Evolutionary conservation across 1,284 basidiomycete genomes (phyloP).

Genomic region (Heterobasidion occidentale): DNA sequence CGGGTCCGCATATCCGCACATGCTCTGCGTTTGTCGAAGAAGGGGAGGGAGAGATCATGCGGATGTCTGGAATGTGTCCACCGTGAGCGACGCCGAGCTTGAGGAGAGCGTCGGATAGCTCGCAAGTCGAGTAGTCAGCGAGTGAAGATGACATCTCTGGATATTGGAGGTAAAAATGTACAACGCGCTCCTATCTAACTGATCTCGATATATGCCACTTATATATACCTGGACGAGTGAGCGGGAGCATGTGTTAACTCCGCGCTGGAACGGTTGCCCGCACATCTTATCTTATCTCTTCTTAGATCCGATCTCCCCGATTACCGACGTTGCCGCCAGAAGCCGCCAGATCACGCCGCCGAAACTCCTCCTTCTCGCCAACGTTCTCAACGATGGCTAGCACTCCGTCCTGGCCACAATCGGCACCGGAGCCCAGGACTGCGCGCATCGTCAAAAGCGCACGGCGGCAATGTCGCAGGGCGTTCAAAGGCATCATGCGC

Average conservation of each 20-base stretch:
- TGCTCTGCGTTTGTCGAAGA: constrained; percentile 17
- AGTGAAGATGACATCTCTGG: constrained; percentile 22
- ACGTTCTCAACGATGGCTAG: neutral
- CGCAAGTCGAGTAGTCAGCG: constrained; percentile 57
- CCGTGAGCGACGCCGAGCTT: constrained; percentile 75
- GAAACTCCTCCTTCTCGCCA: neutral
- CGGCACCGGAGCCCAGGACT: neutral
- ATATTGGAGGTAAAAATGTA: constrained; percentile 7
- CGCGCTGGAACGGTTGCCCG: neutral
- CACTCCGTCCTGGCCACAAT: neutral
- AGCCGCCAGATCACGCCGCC: neutral
- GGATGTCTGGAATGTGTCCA: constrained; percentile 79
- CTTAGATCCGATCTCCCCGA: neutral
- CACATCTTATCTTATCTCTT: constrained; percentile 1
- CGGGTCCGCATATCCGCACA: constrained; percentile 61
- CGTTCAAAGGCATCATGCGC: constrained; percentile 45
- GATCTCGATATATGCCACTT: neutral
- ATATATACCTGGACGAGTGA: neutral
- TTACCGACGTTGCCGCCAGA: neutral
- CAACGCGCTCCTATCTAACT: neutral
- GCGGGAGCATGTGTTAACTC: no score
- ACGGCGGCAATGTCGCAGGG: constrained; percentile 25
- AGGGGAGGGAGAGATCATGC: constrained; percentile 40
- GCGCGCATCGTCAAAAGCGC: constrained; percentile 10
- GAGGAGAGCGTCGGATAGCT: constrained; percentile 88